Evolutionary conservation across 2,329 filamentous ascomycete species (phyloP).

Genomic region (Sclerotinia trifoliorum): DNA sequence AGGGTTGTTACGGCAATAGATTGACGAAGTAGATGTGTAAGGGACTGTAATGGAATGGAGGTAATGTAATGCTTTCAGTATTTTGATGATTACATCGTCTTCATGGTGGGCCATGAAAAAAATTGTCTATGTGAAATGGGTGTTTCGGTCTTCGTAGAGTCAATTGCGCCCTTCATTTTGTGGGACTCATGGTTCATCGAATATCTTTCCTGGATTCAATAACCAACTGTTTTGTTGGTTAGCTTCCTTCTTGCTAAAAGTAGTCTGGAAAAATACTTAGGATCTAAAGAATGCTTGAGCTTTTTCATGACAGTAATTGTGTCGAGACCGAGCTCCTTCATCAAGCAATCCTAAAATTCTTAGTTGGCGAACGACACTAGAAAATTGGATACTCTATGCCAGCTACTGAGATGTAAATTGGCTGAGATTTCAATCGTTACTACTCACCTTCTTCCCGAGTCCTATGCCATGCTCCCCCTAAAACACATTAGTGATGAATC

Average conservation of each 20-base stretch:
- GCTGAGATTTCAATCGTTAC: neutral
- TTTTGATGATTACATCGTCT: neutral
- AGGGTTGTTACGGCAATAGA: neutral
- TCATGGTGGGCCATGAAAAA: neutral
- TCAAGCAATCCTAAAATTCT: slow-evolving; percentile 13
- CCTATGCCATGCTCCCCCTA: slow-evolving; percentile 79
- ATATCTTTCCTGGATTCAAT: slow-evolving; percentile 63
- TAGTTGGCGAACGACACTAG: neutral
- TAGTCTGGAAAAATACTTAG: slow-evolving; percentile 43
- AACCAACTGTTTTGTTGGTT: slow-evolving; percentile 56
- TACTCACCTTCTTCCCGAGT: slow-evolving; percentile 75
- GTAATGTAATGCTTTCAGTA: neutral
- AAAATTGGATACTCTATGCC: neutral
- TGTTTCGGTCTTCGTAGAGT: neutral
- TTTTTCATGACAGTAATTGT: slow-evolving; percentile 80
- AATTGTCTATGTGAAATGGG: neutral
- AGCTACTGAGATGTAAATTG: slow-evolving; percentile 48
- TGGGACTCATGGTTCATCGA: slow-evolving; percentile 17
- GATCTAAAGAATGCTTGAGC: slow-evolving; percentile 77
- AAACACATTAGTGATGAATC: slow-evolving; percentile 22
- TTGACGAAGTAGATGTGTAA: no score
- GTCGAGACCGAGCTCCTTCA: slow-evolving; percentile 70
- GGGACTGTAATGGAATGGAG: no score
- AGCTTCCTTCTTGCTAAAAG: neutral
- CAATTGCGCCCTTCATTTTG: neutral